Evolutionary conservation across 139 green algal genomes (phyloP).

Genomic region (Picochlorum sp.): DNA sequence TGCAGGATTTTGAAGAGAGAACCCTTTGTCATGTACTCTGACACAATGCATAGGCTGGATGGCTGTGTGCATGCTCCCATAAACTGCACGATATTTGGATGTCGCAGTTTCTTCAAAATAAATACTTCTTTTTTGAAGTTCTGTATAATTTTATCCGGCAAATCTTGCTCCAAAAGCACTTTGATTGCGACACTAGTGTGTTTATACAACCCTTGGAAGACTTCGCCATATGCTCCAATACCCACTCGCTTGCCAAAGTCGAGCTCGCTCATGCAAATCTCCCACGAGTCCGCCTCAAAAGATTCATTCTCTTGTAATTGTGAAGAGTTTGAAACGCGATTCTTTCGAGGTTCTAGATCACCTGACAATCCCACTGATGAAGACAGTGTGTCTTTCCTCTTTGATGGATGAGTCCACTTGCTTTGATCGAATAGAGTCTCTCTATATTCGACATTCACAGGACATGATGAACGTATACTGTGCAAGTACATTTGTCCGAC

Average conservation of each 20-base stretch:
- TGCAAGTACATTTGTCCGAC: too few relatives aligned
- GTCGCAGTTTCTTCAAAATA: constrained; percentile 57
- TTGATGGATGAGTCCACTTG: too few relatives aligned
- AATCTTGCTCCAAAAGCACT: constrained; percentile 69
- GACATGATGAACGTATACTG: too few relatives aligned
- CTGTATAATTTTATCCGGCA: constrained; percentile 25
- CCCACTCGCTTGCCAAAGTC: constrained; percentile 63
- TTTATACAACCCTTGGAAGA: constrained; percentile 65
- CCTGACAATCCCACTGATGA: too few relatives aligned
- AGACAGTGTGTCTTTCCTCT: too few relatives aligned
- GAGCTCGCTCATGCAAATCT: constrained; percentile 60
- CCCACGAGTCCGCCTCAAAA: constrained; percentile 29
- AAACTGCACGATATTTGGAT: constrained; percentile 67
- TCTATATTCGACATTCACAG: too few relatives aligned
- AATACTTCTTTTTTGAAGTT: constrained; percentile 44
- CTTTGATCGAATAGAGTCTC: too few relatives aligned
- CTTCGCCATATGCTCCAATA: constrained; percentile 67
- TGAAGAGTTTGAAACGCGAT: too few relatives aligned
- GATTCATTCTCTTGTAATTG: too few relatives aligned
- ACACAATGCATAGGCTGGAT: constrained; percentile 69
- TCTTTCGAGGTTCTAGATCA: too few relatives aligned
- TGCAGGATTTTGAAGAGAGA: constrained; percentile 62
- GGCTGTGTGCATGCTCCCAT: constrained; percentile 49
- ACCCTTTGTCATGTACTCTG: constrained; percentile 54
- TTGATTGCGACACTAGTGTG: constrained; percentile 91